Evolutionary conservation across 495 filamentous ascomycete species (phyloP), one percentile per base, ranked within the genome.

Genomic region (Aspergillus coremiiformis): DNA sequence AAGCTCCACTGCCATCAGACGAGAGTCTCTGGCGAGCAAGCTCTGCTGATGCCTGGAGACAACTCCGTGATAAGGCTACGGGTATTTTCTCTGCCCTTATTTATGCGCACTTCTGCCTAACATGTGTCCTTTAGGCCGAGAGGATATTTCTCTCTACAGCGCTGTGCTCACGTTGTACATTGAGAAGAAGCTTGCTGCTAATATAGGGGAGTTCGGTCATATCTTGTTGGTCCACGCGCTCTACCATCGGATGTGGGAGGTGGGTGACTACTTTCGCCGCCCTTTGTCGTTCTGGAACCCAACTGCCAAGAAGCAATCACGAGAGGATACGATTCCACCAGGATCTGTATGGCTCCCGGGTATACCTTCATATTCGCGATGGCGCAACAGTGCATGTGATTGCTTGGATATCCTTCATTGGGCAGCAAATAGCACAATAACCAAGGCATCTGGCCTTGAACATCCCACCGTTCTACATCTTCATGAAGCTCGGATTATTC

Each of bases 351-450:
- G 74, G 76, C 71, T 76, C 9, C 76, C 76, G 3, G 66, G 69
- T 6, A 75, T 75, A 15, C 70, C 73, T 6, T 72, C 70, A 0
- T 77, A 73, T 49, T 70, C 76, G 4, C 78, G 76, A 49, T 81
- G 78, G 78, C 70, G 76, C 23, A 81, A 81, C 55, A 74, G 74
- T 42, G 69, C 74, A 17, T 79, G 77, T 42, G 78, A 81, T 55
- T 76, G 70, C 44, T 52, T 81, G 14, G 78, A 81, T 51, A 74
- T 79, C 19, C 66, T 81, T 9, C 77, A 81, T 50, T 81, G 78
- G 78, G 66, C 67, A 14, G 76, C 76, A 17, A 78, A 78, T 47
- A 67, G 62, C 37, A 65, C 68, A 4, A 70, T 75, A 23, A 67
- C 70, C 1, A 70, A 68, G 53, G 69, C 71, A 19, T 66, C 63